A percentile compares a stretch with the other conserved stretches of the same genome.
Evolutionary conservation across 1,284 basidiomycete genomes (phyloP).

Genomic region (Hortiboletus rubellus): DNA sequence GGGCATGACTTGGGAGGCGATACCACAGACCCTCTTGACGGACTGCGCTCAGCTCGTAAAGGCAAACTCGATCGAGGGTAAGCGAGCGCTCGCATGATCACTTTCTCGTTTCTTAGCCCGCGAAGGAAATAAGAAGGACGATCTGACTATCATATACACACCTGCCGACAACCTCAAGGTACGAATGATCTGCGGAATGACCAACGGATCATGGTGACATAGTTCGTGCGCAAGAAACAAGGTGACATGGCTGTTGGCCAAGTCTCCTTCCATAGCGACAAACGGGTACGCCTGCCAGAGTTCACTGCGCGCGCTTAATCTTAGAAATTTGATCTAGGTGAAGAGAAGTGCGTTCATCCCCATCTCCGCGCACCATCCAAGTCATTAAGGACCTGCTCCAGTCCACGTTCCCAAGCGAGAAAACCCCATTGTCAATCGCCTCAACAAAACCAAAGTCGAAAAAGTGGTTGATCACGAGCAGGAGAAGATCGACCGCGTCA

Average conservation of each 20-base stretch:
- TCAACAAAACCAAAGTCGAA: slow-evolving; percentile 94
- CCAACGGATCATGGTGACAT: slow-evolving; percentile 4
- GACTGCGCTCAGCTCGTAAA: slow-evolving; percentile 97
- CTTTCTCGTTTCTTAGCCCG: background rate
- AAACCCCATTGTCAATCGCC: slow-evolving; percentile 88
- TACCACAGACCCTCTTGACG: slow-evolving; percentile 76
- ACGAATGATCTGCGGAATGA: slow-evolving; percentile 12
- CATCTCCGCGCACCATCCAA: background rate
- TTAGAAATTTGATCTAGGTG: slow-evolving; percentile 47
- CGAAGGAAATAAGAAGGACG: slow-evolving; percentile 93
- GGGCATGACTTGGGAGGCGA: slow-evolving; percentile 81
- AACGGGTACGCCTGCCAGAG: slow-evolving; percentile 52
- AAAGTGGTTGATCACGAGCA: slow-evolving; percentile 88
- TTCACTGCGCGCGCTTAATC: background rate
- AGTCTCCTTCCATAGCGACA: slow-evolving; percentile 92
- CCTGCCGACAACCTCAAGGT: slow-evolving; percentile 90
- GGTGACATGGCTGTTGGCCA: slow-evolving; percentile 96
- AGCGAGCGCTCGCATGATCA: slow-evolving; percentile 11
- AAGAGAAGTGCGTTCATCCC: slow-evolving; percentile 60
- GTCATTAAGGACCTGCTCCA: slow-evolving; percentile 27
- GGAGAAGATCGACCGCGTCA: slow-evolving; percentile 80
- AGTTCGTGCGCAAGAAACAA: slow-evolving; percentile 65
- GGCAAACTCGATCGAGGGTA: slow-evolving; percentile 96
- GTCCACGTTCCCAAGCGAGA: slow-evolving; percentile 82
- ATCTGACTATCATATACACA: slow-evolving; percentile 93